Base-by-base conservation (phyloP, 805 yeast genomes). In the Pichia rugopelliculosa region DNA sequence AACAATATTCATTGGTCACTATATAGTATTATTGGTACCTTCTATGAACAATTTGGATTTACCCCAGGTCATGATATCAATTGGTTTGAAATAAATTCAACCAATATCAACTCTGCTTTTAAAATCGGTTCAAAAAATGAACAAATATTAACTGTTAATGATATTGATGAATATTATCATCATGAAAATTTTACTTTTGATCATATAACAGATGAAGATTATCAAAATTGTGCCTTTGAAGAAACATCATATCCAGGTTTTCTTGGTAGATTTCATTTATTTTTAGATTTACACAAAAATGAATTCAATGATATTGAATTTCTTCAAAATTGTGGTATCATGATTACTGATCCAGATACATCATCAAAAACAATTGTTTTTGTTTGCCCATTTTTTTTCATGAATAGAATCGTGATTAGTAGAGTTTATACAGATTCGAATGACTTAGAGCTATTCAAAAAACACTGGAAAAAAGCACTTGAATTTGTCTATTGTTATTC, bases 21-120 rank as follows among this genome's bases (percentile, higher is more conserved):
- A 27, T 45, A 49, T 27, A 49, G 52, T 39, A 46, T 42, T 9
- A 45, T 49, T 24, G 44, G 41, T 10, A 41, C 39, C 13, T 49
- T 38, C 27, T 49, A 49, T 39, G 21, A 23, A 22, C 25, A 46
- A 36, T 45, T 49, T 41, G 52, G 52, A 2, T 49, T 49, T 39
- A 41, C 26, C 12, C 23, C 17, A 22, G 40, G 39, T 18, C 15
- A 21, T 34, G 24, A 43, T 34, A 30, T 39, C 11, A 38, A 30
- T 4, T 39, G 44, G 38, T 17, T 47, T 11, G 30, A 23, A 17
- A 41, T 40, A 15, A 26, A 27, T 20, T 22, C 23, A 39, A 39
- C 30, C 20, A 10, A 20, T n/a, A 26, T 17, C 3, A 7, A 18
- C 21, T 3, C 23, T 12, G 8, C 13, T 34, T 41, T 45, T 26